Evolutionary conservation across 352 stramenopile genomes (phyloP), one percentile per base, ranked within the genome.

Genomic region (Halophytophthora batemanensis): DNA sequence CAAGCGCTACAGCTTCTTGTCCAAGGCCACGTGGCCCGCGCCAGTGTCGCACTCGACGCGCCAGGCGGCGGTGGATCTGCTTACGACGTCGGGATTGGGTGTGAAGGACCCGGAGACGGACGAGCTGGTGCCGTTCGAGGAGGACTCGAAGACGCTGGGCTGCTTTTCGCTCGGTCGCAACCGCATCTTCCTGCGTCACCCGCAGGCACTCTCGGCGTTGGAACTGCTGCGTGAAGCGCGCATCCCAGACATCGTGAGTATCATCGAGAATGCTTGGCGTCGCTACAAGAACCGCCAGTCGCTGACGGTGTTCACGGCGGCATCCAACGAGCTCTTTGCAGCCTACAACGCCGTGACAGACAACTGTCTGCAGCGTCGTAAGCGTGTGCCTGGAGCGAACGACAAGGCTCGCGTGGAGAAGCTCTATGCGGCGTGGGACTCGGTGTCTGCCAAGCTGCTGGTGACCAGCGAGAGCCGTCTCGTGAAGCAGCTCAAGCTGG

Each of bases 181-280:
- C 61, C 93, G 92, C 63, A 77, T 97, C 45, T 97, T 96, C 59
- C 64, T 97, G 59, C 89, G 88, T 46, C 79, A 93, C 47, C 88
- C 88, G 12, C 79, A 95, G 49, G 89, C 87, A 11, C 64, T 96
- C 14, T 96, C 87, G n/a, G 77, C 81, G 22, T 61, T 97, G 5
- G 87, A 97, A 56, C 71, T 90, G 18, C 39, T 87, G 33, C 78
- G 87, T 25, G 80, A 93, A 51, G 60, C 83, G 43, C 83, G 87
- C 28, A 86, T 96, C 41, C 76, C 79, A 0, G 61, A 63, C 13
- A 86, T 94, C 34, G 82, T 90, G 36, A 86, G 83, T 56, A 88
- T 93, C 23, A 71, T 95, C 33, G 82, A 96, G 58, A 86, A 90
- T 50, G 69, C 85, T 8, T 96, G 83, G 82, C 71, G 77, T 25